Base-by-base conservation (phyloP, 2,329 filamentous ascomycete genomes). In the Fragosphaeria purpurea region DNA sequence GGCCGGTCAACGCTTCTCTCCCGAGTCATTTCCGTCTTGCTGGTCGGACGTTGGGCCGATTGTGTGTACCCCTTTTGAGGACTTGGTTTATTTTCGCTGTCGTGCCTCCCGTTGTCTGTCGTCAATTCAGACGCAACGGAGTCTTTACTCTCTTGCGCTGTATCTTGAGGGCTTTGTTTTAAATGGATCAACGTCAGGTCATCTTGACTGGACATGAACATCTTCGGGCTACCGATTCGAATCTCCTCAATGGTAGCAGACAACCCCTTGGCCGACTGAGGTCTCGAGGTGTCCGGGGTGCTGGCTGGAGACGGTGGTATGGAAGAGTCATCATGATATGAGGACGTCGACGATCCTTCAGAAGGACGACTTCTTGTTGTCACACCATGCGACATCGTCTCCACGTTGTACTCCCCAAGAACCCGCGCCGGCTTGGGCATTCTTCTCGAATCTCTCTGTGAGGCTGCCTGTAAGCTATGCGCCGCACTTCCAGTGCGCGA, bases 231-330 rank as follows among this genome's bases (percentile, higher is more conserved):
- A 8, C 44, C 52, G 35, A 51, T 56, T 2, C 37, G 37, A 2
- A 54, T 6, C 7, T 58, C 53, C 6, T 61, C 62, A 0, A 54
- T 43, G 4, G 57, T 50, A 1, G 59, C 53, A 7, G 61, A 49
- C 6, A 57, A 22, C n/a, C 63, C 69, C 52, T 66, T 68, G 8
- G 62, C 59, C 5, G 68, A 70, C 47, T 71, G 69, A 4, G 69
- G 69, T n/a, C 68, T 60, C 5, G 69, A 71, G 6, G 65, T 71
- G 46, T 69, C 67, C 4, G 69, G 68, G 0, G 69, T 72, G 5
- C 65, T 68, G 1, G 61, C 60, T 10, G 65, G 63, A 1, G 67
- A 68, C 1, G 67, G 62, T 5, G 65, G 64, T 3, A 44, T 42
- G 1, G 65, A 65, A 2, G 65, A 67, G 8, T 60, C 61, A 38